Conservation (phyloP, 1,284 basidiomycete species). For the Rhodotorula mucilaginosa region DNA sequence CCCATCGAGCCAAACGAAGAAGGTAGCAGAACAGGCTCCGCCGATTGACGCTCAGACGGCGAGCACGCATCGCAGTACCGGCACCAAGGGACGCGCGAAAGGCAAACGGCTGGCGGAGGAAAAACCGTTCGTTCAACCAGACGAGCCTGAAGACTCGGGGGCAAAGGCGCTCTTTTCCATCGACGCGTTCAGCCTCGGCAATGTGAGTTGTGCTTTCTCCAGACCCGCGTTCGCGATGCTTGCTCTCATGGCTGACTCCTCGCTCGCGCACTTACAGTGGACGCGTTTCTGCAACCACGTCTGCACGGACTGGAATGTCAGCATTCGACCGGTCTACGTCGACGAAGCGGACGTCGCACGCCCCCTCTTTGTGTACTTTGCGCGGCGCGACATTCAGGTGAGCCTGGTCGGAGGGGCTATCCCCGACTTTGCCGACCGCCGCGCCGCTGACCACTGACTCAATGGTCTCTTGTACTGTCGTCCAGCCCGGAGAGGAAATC, state of each 20-base stretch:
- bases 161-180: constrained; percentile 6
- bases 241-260: background rate
- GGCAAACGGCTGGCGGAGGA: background rate
- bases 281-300: constrained; percentile 39
- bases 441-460: background rate
- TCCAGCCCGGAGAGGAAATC: constrained; percentile 37
- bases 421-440: too few relatives aligned
- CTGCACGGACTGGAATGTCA: constrained; percentile 22
- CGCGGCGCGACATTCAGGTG: constrained; percentile 22
- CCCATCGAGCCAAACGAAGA: background rate
- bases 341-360: constrained; percentile 25
- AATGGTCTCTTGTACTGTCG: rapidly evolving
- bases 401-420: background rate
- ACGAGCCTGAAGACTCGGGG: background rate
- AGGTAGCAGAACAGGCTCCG: background rate
- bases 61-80: background rate
- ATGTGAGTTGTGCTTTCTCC: constrained; percentile 5
- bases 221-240: background rate
- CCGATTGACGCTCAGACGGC: background rate
- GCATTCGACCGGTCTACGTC: constrained; percentile 17
- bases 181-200: constrained; percentile 21
- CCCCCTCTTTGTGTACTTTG: constrained; percentile 33
- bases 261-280: constrained; percentile 12
- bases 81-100: background rate
- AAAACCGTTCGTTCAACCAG: background rate